Conservation (phyloP, 2,329 filamentous ascomycete species). For the Calcarisporium arbuscula region DNA sequence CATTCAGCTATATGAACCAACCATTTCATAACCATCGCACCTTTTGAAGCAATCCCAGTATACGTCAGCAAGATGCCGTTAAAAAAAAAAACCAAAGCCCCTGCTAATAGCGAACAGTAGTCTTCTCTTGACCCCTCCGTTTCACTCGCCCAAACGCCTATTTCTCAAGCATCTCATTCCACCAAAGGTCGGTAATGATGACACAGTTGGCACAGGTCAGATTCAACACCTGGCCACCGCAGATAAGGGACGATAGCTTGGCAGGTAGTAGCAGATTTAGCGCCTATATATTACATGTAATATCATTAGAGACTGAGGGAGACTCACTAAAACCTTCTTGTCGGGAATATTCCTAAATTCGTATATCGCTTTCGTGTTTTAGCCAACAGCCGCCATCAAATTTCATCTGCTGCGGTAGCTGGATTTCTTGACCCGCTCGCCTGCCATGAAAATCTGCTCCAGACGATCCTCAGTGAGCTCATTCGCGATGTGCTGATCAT, state of each 20-base stretch:
- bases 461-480: neutral
- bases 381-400: neutral
- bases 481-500: neutral
- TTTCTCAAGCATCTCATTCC: slow-evolving; percentile 55
- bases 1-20: too few species aligned
- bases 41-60: too few species aligned
- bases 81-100: too few species aligned
- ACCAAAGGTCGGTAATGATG: slow-evolving; percentile 52
- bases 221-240: slow-evolving; percentile 33
- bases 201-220: slow-evolving; percentile 41
- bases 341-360: neutral
- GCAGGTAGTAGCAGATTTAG: neutral
- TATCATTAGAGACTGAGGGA: accelerated
- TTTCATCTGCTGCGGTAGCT: neutral
- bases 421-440: neutral
- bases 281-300: neutral
- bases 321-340: slow-evolving; percentile 2
- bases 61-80: too few species aligned
- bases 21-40: too few species aligned
- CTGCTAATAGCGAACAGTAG: too few species aligned
- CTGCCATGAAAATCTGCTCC: neutral
- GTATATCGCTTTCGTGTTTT: neutral
- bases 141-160: slow-evolving; percentile 57
- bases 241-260: slow-evolving; percentile 28
- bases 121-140: slow-evolving; percentile 65